Evolutionary conservation across 495 filamentous ascomycete species (phyloP).

Genomic region (Pseudotulostoma volvatum): DNA sequence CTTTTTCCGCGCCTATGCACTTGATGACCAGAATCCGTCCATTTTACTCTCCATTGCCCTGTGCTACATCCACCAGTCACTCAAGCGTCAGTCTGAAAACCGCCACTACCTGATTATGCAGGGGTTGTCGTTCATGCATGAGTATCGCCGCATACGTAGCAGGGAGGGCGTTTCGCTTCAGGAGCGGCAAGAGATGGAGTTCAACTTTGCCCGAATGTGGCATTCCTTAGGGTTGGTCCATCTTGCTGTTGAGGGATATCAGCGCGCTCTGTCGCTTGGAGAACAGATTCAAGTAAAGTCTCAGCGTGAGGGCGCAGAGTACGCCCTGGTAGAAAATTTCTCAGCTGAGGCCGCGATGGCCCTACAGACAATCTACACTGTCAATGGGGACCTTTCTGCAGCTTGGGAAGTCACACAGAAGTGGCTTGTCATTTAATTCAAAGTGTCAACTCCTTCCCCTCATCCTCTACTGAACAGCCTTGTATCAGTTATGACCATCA

Average conservation of each 20-base stretch:
- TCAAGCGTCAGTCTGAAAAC: constrained; percentile 81
- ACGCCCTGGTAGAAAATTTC: constrained; percentile 41
- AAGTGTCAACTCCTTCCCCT: too few species aligned
- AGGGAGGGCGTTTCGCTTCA: constrained; percentile 16
- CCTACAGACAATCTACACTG: constrained; percentile 49
- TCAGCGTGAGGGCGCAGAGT: constrained; percentile 7
- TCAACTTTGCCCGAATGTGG: constrained; percentile 69
- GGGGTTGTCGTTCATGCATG: constrained; percentile 61
- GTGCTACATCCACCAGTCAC: constrained; percentile 65
- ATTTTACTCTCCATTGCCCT: constrained; percentile 55
- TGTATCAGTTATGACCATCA: too few species aligned
- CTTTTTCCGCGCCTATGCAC: constrained; percentile 68
- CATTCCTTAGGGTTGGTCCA: constrained; percentile 66
- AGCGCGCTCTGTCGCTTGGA: constrained; percentile 35
- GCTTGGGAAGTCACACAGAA: constrained; percentile 42
- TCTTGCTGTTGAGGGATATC: constrained; percentile 62
- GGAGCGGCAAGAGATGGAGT: constrained; percentile 69
- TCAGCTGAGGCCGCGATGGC: constrained; percentile 61
- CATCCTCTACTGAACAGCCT: too few species aligned
- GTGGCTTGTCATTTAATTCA: constrained; percentile 38
- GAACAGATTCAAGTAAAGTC: constrained; percentile 20
- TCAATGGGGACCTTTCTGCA: constrained; percentile 39
- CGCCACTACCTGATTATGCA: constrained; percentile 74
- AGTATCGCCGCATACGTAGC: constrained; percentile 47
- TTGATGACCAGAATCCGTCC: constrained; percentile 59